Base-by-base conservation (phyloP, 1,284 basidiomycete genomes). In the Boletus nobilissimus region DNA sequence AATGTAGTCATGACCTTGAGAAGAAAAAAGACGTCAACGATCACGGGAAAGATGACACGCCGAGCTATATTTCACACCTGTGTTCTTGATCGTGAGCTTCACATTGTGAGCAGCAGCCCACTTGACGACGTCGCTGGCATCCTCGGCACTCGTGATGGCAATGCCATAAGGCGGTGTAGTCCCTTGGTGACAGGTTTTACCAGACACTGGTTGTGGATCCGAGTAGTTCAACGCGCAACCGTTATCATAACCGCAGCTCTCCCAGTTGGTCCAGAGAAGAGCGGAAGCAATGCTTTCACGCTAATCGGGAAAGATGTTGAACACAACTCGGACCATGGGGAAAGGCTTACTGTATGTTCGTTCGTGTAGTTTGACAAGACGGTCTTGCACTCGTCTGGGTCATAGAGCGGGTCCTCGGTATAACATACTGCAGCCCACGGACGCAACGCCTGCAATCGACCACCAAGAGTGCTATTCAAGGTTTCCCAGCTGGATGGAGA, bases 231-330 rank as follows among this genome's bases (percentile, higher is more conserved):
- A 36, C 24, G 71, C 63, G 48, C 80, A 81, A 9, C 80, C 78
- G 11, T 74, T 62, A 22, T 70, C 60, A 11, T 72, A 73, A 36
- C 80, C 80, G 39, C 80, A 80, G 22, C 76, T 68, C 51, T 81
- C 80, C 78, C 75, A 81, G 67, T 80, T 80, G 13, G 71, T 6
- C 78, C 80, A 81, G 38, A 80, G 78, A 16, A 80, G 75, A n/a
- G 79, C 79, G 1, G 80, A 67, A 19, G 80, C 22, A 3, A 65
- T n/a, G 19, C 51, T 60, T 70, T 81, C 78, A 26, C 79, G 80
- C 79, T 80, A 38, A 36, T 6, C 0, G 7, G 22, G 10, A 63
- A 39, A 39, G 9, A n/a, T 2, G 43, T 57, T 29, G 3, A 63
- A 34, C 38, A 39, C 19, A 29, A 39, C 34, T n/a, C 10, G 29